phyloP scores from a whole-genome alignment of 306 rosid genomes.

The Casuarina glauca region DNA sequence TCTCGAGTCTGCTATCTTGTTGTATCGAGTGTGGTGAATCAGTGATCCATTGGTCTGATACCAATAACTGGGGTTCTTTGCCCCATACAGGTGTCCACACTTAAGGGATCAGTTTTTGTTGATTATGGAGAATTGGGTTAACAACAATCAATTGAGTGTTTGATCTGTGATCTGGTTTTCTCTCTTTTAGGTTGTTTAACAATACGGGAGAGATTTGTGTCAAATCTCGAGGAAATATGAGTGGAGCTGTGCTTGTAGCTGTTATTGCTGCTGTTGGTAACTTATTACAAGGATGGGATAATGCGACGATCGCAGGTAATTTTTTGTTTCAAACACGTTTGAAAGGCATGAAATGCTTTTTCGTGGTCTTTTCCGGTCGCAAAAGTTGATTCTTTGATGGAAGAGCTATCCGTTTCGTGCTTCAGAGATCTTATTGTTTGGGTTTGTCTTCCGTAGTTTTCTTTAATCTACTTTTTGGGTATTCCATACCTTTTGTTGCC shows the following conservation, averaged over 20 bases:
- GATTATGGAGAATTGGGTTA: constrained; percentile 6
- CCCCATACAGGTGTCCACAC: constrained; percentile 7
- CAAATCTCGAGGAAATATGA: constrained; percentile 44
- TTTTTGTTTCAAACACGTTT: neutral
- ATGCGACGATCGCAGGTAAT: constrained; percentile 89
- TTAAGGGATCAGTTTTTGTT: constrained; percentile 14
- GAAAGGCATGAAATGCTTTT: neutral
- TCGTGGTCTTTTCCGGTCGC: neutral
- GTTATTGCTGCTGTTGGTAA: constrained; percentile 92
- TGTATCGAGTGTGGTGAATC: neutral
- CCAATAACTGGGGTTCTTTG: neutral
- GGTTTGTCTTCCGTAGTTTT: constrained; percentile 1
- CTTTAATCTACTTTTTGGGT: neutral
- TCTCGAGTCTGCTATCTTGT: neutral
- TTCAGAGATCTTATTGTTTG: constrained; percentile 21
- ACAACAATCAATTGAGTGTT: neutral
- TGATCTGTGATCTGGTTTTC: constrained; percentile 35
- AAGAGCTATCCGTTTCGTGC: neutral
- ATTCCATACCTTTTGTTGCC: neutral
- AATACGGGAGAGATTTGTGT: constrained; percentile 10
- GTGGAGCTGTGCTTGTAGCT: constrained; percentile 82
- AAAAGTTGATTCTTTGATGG: constrained; percentile 15
- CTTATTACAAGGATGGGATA: constrained; percentile 90
- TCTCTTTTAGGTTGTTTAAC: constrained; percentile 24
- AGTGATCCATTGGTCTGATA: constrained; percentile 23